phyloP scores from a whole-genome alignment of 176 grass and related monocot genomes.

The Otatea glauca region DNA sequence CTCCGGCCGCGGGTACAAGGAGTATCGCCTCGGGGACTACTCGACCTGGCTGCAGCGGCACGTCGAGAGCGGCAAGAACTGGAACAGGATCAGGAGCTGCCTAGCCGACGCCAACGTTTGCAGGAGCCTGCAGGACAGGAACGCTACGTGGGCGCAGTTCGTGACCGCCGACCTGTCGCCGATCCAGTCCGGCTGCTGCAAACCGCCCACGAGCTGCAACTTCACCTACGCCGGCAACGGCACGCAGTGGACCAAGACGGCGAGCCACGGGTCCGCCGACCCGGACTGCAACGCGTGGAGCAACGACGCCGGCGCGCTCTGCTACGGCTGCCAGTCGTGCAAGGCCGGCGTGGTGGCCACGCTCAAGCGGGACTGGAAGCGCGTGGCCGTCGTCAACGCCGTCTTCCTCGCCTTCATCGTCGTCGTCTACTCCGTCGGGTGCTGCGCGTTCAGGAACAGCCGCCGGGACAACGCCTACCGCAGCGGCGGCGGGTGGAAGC shows the following conservation, averaged over 20 bases:
- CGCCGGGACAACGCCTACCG: constrained; percentile 48
- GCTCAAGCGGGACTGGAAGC: constrained; percentile 63
- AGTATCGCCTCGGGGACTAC: constrained; percentile 56
- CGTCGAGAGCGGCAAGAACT: constrained; percentile 40
- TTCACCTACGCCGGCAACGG: constrained; percentile 54
- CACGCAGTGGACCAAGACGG: constrained; percentile 44
- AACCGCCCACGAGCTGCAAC: constrained; percentile 62
- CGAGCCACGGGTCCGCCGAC: constrained; percentile 5
- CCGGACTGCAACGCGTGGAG: constrained; percentile 62
- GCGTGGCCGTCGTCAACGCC: constrained; percentile 60
- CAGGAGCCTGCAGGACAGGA: constrained; percentile 27
- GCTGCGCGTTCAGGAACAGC: constrained; percentile 61
- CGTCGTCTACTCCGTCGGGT: constrained; percentile 51
- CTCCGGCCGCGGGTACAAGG: constrained; percentile 49
- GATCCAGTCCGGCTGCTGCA: constrained; percentile 82
- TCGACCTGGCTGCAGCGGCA: constrained; percentile 58
- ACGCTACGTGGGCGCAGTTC: constrained; percentile 16
- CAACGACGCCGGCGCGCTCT: constrained; percentile 56
- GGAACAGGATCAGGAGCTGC: constrained; percentile 53
- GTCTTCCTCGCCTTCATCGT: constrained; percentile 60
- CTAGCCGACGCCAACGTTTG: constrained; percentile 53
- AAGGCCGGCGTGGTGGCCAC: constrained; percentile 61
- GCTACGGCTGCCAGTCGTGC: constrained; percentile 71
- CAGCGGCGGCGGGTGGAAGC: constrained; percentile 37
- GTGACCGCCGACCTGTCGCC: constrained; percentile 32